Conservation (phyloP, 1,139 yeast genomes). For the Protomyces gravidus region DNA sequence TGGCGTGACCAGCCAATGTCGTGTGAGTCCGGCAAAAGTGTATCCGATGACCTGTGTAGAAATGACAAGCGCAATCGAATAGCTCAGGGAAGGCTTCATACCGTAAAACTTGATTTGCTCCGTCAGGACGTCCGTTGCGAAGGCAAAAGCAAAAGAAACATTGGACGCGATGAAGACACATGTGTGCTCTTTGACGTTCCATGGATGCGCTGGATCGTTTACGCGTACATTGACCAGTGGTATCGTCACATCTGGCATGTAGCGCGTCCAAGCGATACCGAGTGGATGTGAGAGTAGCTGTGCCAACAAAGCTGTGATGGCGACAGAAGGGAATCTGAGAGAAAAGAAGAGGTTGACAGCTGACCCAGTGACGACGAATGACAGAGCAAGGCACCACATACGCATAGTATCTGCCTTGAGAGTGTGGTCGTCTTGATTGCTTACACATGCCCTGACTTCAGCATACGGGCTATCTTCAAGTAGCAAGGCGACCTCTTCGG, state of each 20-base stretch:
- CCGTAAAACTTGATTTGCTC: constrained; percentile 49
- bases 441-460: constrained; percentile 60
- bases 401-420: constrained; percentile 53
- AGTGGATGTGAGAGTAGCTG: constrained; percentile 46
- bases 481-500: constrained; percentile 7
- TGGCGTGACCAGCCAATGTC: constrained; percentile 57
- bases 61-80: constrained; percentile 26
- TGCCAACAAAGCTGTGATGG: constrained; percentile 54
- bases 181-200: constrained; percentile 24
- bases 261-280: constrained; percentile 46
- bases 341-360: constrained; percentile 57
- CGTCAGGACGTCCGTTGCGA: constrained; percentile 58
- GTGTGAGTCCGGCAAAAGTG: constrained; percentile 59
- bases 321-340: constrained; percentile 54
- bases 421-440: constrained; percentile 54
- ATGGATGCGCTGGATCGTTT: constrained; percentile 10
- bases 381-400: constrained; percentile 30
- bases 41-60: constrained; percentile 57
- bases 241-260: constrained; percentile 45
- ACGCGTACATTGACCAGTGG: constrained; percentile 1
- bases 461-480: constrained; percentile 26
- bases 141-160: constrained; percentile 52
- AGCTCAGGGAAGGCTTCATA: constrained; percentile 28
- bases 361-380: constrained; percentile 56
- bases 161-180: constrained; percentile 26